Conservation (phyloP, 2,329 filamentous ascomycete species). For the Gnomoniopsis sp. region DNA sequence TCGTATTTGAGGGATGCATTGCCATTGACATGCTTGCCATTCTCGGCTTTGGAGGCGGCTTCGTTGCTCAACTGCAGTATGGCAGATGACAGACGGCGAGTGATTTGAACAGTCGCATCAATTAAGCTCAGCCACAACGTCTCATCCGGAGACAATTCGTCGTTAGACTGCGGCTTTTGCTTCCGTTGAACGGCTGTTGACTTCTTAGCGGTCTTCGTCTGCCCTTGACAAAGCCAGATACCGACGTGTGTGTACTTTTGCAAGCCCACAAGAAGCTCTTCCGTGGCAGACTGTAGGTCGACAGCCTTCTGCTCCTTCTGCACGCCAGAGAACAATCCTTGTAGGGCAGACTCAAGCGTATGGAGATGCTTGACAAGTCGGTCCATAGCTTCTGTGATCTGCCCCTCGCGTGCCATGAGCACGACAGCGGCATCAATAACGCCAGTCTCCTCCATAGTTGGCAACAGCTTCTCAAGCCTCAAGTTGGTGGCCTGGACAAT, state of each 20-base stretch:
- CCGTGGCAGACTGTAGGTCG: conserved; percentile 59
- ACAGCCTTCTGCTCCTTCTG: conserved; percentile 53
- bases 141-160: conserved; percentile 51
- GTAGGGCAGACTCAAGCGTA: conserved; percentile 74
- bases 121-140: conserved; percentile 59
- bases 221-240: conserved; percentile 90
- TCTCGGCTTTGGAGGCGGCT: conserved; percentile 20
- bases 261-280: conserved; percentile 71
- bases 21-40: conserved; percentile 21
- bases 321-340: conserved; percentile 65
- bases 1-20: conserved; percentile 21
- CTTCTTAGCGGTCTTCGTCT: conserved; percentile 61
- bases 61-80: conserved; percentile 33
- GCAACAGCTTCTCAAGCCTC: conserved; percentile 74
- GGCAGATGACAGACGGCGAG: conserved; percentile 58
- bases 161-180: conserved; percentile 40
- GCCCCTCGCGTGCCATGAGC: conserved; percentile 83
- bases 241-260: conserved; percentile 91
- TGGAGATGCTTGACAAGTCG: conserved; percentile 77
- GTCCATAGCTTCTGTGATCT: conserved; percentile 78
- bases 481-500: conserved; percentile 73
- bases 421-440: conserved; percentile 92
- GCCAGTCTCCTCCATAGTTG: conserved; percentile 83
- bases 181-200: conserved; percentile 46
- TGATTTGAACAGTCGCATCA: conserved; percentile 59